Evolutionary conservation across 805 yeast genomes (phyloP).

Genomic region (Wickerhamiella domercqiae): DNA sequence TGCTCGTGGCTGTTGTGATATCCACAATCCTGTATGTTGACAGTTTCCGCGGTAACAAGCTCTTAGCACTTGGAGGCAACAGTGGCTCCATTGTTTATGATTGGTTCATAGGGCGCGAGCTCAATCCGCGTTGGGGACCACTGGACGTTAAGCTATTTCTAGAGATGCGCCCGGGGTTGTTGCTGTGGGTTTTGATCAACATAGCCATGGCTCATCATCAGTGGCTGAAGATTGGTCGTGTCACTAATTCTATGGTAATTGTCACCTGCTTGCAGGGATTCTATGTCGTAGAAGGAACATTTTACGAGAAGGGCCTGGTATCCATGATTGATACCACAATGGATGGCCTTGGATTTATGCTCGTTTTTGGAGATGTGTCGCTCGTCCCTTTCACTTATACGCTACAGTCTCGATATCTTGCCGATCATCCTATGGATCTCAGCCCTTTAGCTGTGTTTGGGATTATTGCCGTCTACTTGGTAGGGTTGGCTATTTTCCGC

Average conservation of each 20-base stretch:
- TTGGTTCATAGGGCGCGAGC: slow-evolving; percentile 94
- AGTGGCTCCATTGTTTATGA: slow-evolving; percentile 62
- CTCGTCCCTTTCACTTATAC: slow-evolving; percentile 87
- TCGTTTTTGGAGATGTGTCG: slow-evolving; percentile 84
- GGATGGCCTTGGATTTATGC: slow-evolving; percentile 96
- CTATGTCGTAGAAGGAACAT: slow-evolving; percentile 81
- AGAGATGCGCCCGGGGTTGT: slow-evolving; percentile 88
- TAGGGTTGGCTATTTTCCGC: slow-evolving; percentile 74
- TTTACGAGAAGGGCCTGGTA: slow-evolving; percentile 76
- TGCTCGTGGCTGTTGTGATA: slow-evolving; percentile 46
- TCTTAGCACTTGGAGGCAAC: slow-evolving; percentile 79
- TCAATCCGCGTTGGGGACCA: slow-evolving; percentile 75
- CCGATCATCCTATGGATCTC: slow-evolving; percentile 44
- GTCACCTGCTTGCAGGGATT: slow-evolving; percentile 58
- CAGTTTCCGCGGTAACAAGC: slow-evolving; percentile 38
- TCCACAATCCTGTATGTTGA: slow-evolving; percentile 48
- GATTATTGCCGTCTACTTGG: slow-evolving; percentile 34
- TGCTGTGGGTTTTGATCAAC: slow-evolving; percentile 70
- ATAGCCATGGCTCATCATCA: slow-evolving; percentile 71
- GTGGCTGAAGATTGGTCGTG: slow-evolving; percentile 40
- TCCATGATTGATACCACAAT: slow-evolving; percentile 94
- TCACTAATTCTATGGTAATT: slow-evolving; percentile 58
- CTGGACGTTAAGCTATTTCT: slow-evolving; percentile 85
- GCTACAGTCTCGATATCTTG: slow-evolving; percentile 68
- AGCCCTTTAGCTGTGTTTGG: slow-evolving; percentile 28